These are phyloP conservation scores for Epichloe gansuensis DNA, from an alignment of 2,329 filamentous ascomycete genomes.

Conservation along the genomic window DNA sequence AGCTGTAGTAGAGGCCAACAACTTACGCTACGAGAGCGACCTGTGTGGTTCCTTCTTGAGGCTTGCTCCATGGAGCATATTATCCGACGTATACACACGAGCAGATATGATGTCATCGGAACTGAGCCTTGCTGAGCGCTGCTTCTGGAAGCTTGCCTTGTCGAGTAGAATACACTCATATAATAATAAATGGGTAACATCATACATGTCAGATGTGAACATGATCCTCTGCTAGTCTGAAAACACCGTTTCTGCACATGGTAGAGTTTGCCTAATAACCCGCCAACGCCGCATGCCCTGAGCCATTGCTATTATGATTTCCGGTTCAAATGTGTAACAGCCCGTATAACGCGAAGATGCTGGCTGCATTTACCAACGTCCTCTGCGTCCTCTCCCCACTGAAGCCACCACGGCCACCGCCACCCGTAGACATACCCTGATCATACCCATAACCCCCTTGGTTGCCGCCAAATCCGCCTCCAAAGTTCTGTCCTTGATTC, in stretches of 20 bases:
- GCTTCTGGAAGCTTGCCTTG: no score
- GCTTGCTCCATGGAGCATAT: no score
- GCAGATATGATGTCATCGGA: no score
- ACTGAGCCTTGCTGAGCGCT: no score
- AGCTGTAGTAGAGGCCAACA: no score
- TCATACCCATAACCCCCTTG: constrained; percentile 41
- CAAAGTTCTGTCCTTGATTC: constrained; percentile 39
- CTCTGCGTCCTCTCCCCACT: constrained; percentile 19
- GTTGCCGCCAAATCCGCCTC: constrained; percentile 38
- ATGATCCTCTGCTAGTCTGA: background rate
- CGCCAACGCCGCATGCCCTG: constrained; percentile 1
- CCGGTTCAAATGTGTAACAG: background rate
- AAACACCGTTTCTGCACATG: background rate
- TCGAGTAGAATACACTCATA: background rate
- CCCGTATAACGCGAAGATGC: background rate
- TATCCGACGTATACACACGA: no score
- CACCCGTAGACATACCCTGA: constrained; percentile 31
- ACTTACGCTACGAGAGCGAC: no score
- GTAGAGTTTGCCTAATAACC: background rate
- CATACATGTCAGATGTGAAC: no score
- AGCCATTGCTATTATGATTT: background rate
- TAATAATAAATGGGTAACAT: background rate
- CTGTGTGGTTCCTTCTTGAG: no score
- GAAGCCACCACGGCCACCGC: constrained; percentile 19
- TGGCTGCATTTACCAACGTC: constrained; percentile 13